These are phyloP conservation scores for Chalciporus pseudorubinellus DNA, from an alignment of 768 basidiomycete species.

Conservation along the genomic window DNA sequence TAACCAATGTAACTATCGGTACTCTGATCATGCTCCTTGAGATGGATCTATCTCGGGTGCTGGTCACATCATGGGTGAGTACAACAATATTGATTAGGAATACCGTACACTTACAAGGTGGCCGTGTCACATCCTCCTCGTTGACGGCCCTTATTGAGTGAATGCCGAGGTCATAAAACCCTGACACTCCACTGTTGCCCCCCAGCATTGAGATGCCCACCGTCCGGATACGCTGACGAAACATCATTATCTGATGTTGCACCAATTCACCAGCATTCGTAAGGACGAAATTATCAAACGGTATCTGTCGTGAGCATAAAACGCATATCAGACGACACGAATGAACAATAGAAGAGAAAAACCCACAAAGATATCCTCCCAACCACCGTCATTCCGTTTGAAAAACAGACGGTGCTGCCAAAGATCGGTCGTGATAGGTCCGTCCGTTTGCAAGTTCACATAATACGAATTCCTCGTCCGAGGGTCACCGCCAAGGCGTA, in stretches of 20 bases:
- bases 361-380: constrained; percentile 82
- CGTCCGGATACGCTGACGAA: constrained; percentile 69
- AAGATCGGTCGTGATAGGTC: constrained; percentile 76
- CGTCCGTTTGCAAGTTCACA: constrained; percentile 90
- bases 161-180: constrained; percentile 79
- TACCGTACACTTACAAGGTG: constrained; percentile 26
- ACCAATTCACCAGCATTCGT: constrained; percentile 74
- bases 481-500: constrained; percentile 76
- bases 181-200: constrained; percentile 71
- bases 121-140: constrained; percentile 54
- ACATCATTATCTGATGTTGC: constrained; percentile 71
- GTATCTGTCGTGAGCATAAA: constrained; percentile 52
- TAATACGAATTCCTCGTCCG: constrained; percentile 83
- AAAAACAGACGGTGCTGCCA: constrained; percentile 95
- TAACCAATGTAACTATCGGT: neutral
- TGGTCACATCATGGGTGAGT: constrained; percentile 1
- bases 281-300: constrained; percentile 71
- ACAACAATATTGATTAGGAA: neutral
- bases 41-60: constrained; percentile 28
- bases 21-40: constrained; percentile 15
- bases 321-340: constrained; percentile 9
- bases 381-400: constrained; percentile 56
- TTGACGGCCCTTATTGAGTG: constrained; percentile 82
- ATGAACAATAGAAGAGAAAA: constrained; percentile 5
- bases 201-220: constrained; percentile 88